Conservation (phyloP, 2,329 filamentous ascomycete genomes). For the Penicillium psychrosexuale region DNA sequence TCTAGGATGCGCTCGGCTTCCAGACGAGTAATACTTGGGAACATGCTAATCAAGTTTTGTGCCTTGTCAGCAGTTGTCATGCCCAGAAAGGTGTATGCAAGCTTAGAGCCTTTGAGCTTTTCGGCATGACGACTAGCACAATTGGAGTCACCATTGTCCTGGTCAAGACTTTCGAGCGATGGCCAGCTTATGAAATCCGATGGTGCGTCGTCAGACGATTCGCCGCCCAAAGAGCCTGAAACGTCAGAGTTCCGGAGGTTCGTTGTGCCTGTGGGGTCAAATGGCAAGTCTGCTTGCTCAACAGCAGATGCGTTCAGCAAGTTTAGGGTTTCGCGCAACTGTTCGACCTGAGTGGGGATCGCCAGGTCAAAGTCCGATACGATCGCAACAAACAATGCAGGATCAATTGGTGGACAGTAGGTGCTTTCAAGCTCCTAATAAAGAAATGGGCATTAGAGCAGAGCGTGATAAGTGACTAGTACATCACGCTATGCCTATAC, state of each 20-base stretch:
- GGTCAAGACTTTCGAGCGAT: conserved; percentile 6
- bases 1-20: conserved; percentile 66
- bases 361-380: conserved; percentile 68
- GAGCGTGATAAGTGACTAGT: background rate
- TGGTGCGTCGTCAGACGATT: background rate
- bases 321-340: conserved; percentile 61
- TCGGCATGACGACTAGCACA: conserved; percentile 6
- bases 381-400: conserved; percentile 73
- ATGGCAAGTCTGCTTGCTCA: conserved; percentile 63
- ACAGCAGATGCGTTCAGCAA: conserved; percentile 66
- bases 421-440: conserved; percentile 56
- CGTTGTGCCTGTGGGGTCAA: conserved; percentile 72
- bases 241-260: conserved; percentile 36
- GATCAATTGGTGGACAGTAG: conserved; percentile 72
- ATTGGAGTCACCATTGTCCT: conserved; percentile 26
- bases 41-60: conserved; percentile 64
- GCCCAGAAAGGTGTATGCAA: conserved; percentile 29
- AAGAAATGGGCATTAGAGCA: background rate
- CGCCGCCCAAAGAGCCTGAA: conserved; percentile 24
- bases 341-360: conserved; percentile 50
- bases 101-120: conserved; percentile 13
- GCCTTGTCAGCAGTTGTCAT: conserved; percentile 58
- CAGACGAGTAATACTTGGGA: conserved; percentile 64
- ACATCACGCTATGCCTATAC: background rate
- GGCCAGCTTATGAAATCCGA: background rate